Evolutionary conservation across 2,329 filamentous ascomycete genomes (phyloP).

Genomic region (Sarocladiaceae sp.): DNA sequence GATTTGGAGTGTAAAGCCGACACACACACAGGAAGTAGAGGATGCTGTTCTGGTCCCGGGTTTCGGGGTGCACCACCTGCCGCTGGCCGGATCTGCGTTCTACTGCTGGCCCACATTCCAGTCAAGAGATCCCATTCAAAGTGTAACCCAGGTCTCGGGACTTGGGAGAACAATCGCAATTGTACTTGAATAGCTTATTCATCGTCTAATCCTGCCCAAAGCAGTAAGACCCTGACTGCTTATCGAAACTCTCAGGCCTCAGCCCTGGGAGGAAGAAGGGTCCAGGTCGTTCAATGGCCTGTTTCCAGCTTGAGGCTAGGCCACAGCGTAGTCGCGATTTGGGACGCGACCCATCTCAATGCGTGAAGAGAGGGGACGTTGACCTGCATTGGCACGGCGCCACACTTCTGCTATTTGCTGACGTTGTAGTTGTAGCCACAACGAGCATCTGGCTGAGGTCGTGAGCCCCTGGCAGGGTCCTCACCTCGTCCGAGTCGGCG

Average conservation of each 20-base stretch:
- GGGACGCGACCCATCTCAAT: not conserved
- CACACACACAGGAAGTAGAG: no score
- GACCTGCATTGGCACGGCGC: not conserved
- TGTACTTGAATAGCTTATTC: not conserved
- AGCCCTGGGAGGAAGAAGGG: no score
- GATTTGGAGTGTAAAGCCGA: no score
- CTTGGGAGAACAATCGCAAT: slow-evolving; percentile 1
- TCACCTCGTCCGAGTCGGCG: not conserved
- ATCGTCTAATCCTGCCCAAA: no score
- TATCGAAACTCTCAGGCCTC: no score
- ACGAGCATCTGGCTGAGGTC: no score
- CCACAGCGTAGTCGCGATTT: not conserved
- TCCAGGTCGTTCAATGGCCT: no score
- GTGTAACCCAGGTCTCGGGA: not conserved
- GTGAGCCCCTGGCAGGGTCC: not conserved
- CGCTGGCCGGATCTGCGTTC: not conserved
- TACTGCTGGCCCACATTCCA: not conserved
- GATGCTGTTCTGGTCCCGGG: no score
- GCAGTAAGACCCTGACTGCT: no score
- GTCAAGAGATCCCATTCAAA: not conserved
- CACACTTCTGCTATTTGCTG: not conserved
- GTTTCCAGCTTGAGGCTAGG: not conserved
- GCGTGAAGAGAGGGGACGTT: not conserved
- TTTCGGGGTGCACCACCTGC: no score
- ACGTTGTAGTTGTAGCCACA: no score